phyloP scores from a whole-genome alignment of 78 protist genomes.

The Capsaspora owczarzaki region DNA sequence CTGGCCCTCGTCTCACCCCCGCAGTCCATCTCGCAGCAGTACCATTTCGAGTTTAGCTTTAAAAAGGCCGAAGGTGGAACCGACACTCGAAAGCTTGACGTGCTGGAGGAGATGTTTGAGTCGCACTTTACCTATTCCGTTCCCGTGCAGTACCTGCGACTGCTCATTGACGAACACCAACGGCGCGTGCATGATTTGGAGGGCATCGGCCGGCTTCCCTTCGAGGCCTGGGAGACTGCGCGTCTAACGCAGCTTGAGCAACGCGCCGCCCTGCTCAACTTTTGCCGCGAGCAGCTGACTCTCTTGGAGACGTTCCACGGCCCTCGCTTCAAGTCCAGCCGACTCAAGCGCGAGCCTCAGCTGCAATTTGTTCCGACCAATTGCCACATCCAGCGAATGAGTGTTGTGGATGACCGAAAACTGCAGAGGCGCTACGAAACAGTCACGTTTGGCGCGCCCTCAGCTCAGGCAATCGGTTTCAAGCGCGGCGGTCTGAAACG shows the following conservation, averaged over 20 bases:
- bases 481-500: conserved; percentile 5
- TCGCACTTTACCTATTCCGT: background rate
- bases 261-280: background rate
- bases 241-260: background rate
- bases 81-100: background rate
- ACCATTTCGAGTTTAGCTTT: too few relatives aligned
- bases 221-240: background rate
- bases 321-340: background rate
- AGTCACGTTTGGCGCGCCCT: background rate
- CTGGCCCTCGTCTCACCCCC: too few relatives aligned
- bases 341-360: background rate
- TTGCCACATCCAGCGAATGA: background rate
- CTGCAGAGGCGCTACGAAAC: background rate
- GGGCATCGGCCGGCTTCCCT: background rate
- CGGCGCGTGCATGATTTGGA: background rate
- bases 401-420: background rate
- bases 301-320: background rate
- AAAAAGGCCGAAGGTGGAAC: too few relatives aligned
- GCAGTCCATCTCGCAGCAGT: too few relatives aligned
- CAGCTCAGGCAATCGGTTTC: background rate
- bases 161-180: background rate
- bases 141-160: background rate
- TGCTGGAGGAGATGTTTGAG: background rate
- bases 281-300: background rate
- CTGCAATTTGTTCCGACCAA: background rate